Evolutionary conservation across 1,139 yeast genomes (phyloP).

Genomic region (Diutina sp.): DNA sequence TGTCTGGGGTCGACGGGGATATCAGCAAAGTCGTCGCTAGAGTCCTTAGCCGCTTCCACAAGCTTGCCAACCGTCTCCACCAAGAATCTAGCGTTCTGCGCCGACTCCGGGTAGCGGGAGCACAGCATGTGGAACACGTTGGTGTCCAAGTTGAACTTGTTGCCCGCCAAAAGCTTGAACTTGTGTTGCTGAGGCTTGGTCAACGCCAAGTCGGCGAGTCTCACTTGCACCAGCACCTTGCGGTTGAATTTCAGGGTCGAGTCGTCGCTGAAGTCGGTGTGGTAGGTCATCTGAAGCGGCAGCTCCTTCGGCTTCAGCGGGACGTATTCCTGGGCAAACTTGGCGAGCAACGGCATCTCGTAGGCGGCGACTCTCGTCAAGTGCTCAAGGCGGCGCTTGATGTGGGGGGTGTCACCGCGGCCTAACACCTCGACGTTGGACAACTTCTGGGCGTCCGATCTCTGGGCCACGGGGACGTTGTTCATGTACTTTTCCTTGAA

Average conservation of each 20-base stretch:
- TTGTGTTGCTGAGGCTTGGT: conserved; percentile 48
- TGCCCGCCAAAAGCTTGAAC: conserved; percentile 66
- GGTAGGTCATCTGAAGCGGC: conserved; percentile 58
- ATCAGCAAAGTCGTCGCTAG: conserved; percentile 48
- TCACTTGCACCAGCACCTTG: conserved; percentile 51
- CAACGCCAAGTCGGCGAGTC: conserved; percentile 42
- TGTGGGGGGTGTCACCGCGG: conserved; percentile 25
- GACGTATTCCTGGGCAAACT: conserved; percentile 53
- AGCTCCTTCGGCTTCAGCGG: conserved; percentile 29
- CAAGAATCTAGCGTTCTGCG: conserved; percentile 74
- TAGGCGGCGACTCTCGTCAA: conserved; percentile 78
- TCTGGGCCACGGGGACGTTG: conserved; percentile 24
- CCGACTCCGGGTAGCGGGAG: conserved; percentile 56
- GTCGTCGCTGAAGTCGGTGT: conserved; percentile 61
- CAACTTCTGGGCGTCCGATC: conserved; percentile 26
- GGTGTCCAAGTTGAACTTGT: conserved; percentile 53
- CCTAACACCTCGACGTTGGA: conserved; percentile 27
- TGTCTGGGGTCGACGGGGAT: conserved; percentile 65
- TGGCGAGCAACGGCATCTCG: conserved; percentile 76
- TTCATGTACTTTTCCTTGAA: conserved; percentile 34
- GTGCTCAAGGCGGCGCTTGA: conserved; percentile 17
- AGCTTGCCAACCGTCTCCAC: conserved; percentile 52
- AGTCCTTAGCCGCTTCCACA: conserved; percentile 52
- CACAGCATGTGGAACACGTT: conserved; percentile 51
- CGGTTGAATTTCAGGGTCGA: conserved; percentile 47